Evolutionary conservation across 495 filamentous ascomycete genomes (phyloP).

Genomic region (Evernia prunastri): DNA sequence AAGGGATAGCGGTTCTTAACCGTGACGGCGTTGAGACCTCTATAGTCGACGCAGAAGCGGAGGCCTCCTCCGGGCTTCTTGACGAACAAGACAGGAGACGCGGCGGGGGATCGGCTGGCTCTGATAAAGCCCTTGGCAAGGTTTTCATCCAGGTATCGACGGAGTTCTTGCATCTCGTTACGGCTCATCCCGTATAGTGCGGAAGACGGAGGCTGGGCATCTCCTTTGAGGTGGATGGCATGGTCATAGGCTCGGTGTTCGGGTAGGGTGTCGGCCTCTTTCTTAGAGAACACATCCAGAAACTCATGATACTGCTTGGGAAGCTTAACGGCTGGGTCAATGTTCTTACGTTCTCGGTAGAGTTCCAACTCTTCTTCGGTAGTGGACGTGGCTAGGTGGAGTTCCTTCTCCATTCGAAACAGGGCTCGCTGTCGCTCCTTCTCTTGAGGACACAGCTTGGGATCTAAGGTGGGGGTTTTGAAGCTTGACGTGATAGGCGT

Average conservation of each 20-base stretch:
- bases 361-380: not conserved
- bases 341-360: not conserved
- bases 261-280: not conserved
- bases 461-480: not conserved
- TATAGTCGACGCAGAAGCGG: conserved; percentile 34
- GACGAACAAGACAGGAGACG: not conserved
- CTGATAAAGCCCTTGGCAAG: not conserved
- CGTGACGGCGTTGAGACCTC: conserved; percentile 38
- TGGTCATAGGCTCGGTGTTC: not conserved
- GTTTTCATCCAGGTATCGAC: not conserved
- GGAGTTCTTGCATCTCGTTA: not conserved
- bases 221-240: not conserved
- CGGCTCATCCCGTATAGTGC: not conserved
- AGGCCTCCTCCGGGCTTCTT: not conserved
- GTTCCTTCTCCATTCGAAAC: not conserved
- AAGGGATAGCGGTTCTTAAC: conserved; percentile 40
- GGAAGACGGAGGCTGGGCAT: rapidly evolving
- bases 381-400: not conserved
- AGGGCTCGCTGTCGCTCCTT: not conserved
- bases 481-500: too few species aligned
- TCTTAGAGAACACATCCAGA: not conserved
- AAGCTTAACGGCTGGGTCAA: not conserved
- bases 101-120: not conserved
- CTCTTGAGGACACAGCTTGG: not conserved
- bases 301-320: not conserved